Base-by-base conservation (phyloP, 768 basidiomycete genomes). In the Coprinopsis sp. region DNA sequence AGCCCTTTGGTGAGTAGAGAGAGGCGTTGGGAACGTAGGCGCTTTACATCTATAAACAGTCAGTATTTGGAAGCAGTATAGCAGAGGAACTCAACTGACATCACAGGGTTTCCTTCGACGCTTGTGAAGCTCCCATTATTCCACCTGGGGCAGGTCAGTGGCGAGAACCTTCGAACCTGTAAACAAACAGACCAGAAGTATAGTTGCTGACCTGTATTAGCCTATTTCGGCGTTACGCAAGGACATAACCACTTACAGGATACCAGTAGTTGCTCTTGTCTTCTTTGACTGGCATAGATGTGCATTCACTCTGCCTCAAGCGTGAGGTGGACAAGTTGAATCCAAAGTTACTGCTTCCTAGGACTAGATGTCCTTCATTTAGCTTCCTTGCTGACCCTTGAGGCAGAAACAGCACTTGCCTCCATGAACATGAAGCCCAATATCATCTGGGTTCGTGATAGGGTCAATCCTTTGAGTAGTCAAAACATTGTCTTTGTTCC, bases 391-490 rank as follows among this genome's bases (percentile, higher is more conserved):
- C 13, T 7, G 13, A 37, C 16, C 6, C 12, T 25, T 14, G 2
- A 29, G 6, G 3, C 13, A 41, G 13, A 33, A 21, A 6, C 42
- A 24, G 33, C 33, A 48, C 58, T 23, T 24, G 65, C 64, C 55
- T 16, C 58, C 59, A 53, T 71, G 70, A 6, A 57, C 59, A 49
- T 71, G 70, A 8, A 59, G 54, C 37, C 67, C 55, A 29, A 68
- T 59, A 12, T 42, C 52, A n/a, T 64, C 58, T 4, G 67, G 60
- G 48, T 54, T 61, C n/a, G 67, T 56, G 18, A 70, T 59, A 13
- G 70, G 68, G 54, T 71, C 70, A 5, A 69, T 51, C 13, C 70
- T 58, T 44, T 70, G 66, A 18, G 65, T 64, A n/a, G 64, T 64
- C 48, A 71, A 51, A 24, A 68, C 54, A 42, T 69, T 60, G 31